phyloP scores from a whole-genome alignment of 441 rosid species.

The Adansonia rubrostipa region DNA sequence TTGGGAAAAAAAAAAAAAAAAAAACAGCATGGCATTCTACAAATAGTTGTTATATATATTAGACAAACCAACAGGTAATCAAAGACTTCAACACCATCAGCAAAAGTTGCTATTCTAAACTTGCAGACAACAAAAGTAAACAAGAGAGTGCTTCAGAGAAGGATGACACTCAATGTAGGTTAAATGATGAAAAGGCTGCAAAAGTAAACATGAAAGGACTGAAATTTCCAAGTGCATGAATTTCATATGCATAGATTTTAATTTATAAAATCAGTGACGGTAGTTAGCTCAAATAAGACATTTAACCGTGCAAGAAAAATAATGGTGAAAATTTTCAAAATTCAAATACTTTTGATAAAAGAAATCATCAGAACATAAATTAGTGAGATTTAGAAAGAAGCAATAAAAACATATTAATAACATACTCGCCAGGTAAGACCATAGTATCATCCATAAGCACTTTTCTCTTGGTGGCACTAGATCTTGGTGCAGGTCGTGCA shows the following conservation, averaged over 20 bases:
- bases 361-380: neutral
- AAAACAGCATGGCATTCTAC: neutral
- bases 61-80: neutral
- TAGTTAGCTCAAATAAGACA: neutral
- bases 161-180: neutral
- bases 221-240: slow-evolving; percentile 1
- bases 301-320: neutral
- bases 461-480: slow-evolving; percentile 83
- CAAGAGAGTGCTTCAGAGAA: neutral
- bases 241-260: neutral
- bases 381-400: neutral
- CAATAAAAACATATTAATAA: slow-evolving; percentile 25
- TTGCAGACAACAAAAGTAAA: neutral
- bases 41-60: neutral
- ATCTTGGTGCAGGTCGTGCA: slow-evolving; percentile 54
- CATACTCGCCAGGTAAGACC: slow-evolving; percentile 99
- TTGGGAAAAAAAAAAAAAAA: neutral
- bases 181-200: neutral
- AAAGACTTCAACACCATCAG: neutral
- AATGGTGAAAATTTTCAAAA: neutral
- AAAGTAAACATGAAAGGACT: neutral
- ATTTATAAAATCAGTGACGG: neutral
- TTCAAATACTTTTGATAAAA: slow-evolving; percentile 2
- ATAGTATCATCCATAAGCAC: slow-evolving; percentile 89
- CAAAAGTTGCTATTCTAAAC: neutral